phyloP scores from a whole-genome alignment of 345 rosid species.

The Salix arbutifolia region DNA sequence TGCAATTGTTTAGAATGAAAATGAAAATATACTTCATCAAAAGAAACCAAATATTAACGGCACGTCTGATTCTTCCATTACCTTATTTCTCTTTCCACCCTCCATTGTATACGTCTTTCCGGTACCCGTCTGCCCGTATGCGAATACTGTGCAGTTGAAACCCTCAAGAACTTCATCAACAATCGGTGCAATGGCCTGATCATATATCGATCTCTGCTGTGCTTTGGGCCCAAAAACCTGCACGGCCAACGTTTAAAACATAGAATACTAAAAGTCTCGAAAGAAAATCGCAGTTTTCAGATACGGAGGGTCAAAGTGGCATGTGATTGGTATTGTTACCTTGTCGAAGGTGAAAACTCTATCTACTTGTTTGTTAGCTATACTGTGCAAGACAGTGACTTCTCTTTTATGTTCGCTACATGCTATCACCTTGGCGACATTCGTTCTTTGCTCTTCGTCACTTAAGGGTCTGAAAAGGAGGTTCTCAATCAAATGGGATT shows the following conservation, averaged over 20 bases:
- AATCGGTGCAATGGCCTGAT: constrained; percentile 76
- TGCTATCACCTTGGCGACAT: constrained; percentile 53
- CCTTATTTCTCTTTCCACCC: constrained; percentile 93
- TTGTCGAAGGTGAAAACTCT: constrained; percentile 79
- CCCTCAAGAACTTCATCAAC: constrained; percentile 93
- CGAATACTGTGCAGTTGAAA: constrained; percentile 91
- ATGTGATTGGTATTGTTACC: constrained; percentile 27
- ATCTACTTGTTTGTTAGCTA: constrained; percentile 75
- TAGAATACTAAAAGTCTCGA: neutral
- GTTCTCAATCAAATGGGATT: neutral
- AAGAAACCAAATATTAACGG: neutral
- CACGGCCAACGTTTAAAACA: too few relatives aligned
- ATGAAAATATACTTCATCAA: neutral
- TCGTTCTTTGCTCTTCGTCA: constrained; percentile 74
- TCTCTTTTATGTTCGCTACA: constrained; percentile 77
- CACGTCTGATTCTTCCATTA: neutral
- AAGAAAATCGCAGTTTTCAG: neutral
- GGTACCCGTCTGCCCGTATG: constrained; percentile 88
- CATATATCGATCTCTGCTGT: constrained; percentile 89
- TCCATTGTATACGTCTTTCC: constrained; percentile 96
- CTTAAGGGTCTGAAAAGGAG: constrained; percentile 52
- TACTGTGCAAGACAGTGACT: constrained; percentile 39
- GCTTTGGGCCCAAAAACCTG: constrained; percentile 95
- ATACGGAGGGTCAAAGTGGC: too few relatives aligned
- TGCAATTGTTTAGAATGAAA: constrained; percentile 12